These are phyloP conservation scores for Lasiosphaeria miniovina DNA, from an alignment of 495 filamentous ascomycete genomes.

Conservation along the genomic window DNA sequence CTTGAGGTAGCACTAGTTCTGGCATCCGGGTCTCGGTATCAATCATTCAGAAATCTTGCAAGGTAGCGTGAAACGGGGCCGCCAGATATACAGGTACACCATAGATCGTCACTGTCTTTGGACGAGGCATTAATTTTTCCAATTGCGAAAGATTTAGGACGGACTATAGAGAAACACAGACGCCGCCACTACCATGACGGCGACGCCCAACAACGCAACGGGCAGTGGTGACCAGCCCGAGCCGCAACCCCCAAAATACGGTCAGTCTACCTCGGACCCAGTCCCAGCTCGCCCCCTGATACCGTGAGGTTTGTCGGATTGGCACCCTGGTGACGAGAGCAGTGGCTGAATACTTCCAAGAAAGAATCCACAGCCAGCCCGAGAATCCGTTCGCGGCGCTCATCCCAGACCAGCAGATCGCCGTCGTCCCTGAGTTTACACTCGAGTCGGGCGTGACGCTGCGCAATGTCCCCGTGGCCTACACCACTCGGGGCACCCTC, in stretches of 20 bases:
- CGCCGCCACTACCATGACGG: conserved; percentile 14
- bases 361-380: conserved; percentile 62
- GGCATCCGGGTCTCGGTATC: too few species aligned
- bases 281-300: neutral
- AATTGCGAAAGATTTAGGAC: too few species aligned
- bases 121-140: too few species aligned
- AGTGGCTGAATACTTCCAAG: conserved; percentile 58
- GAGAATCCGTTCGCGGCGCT: conserved; percentile 89
- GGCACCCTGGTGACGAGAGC: conserved; percentile 19
- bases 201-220: neutral
- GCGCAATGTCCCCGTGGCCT: conserved; percentile 86
- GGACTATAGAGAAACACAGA: too few species aligned
- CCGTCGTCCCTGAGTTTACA: conserved; percentile 81
- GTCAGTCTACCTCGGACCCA: conserved; percentile 32
- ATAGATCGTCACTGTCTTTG: too few species aligned
- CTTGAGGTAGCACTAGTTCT: too few species aligned
- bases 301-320: too few species aligned
- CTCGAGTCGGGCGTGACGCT: conserved; percentile 90
- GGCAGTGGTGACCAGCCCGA: conserved; percentile 8
- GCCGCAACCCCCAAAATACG: conserved; percentile 29
- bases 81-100: too few species aligned
- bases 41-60: too few species aligned
- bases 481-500: conserved; percentile 79
- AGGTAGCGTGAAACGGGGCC: too few species aligned
- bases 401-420: conserved; percentile 82